phyloP scores from a whole-genome alignment of 2,329 filamentous ascomycete species.

The Biscogniauxia marginata region DNA sequence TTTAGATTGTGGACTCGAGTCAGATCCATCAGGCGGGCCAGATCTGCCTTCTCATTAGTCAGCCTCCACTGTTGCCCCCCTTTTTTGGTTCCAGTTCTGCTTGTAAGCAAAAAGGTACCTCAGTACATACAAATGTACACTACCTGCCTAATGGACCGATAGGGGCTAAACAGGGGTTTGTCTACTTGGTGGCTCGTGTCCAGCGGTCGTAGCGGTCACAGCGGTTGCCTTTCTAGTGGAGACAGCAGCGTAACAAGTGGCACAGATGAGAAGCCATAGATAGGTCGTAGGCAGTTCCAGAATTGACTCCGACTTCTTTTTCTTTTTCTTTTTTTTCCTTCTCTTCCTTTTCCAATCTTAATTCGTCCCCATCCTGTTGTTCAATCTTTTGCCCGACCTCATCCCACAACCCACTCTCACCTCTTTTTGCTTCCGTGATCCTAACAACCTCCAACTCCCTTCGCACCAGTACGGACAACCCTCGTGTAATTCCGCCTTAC shows the following conservation, averaged over 20 bases:
- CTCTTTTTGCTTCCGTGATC: not conserved
- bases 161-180: not conserved
- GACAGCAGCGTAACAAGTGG: not conserved
- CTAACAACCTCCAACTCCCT: too few relatives aligned
- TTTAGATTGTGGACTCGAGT: not conserved
- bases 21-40: not conserved
- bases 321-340: not conserved
- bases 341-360: not conserved
- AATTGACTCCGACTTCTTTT: conserved; percentile 9
- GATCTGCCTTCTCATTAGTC: not conserved
- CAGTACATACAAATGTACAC: too few relatives aligned
- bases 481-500: too few relatives aligned
- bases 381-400: too few relatives aligned
- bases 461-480: too few relatives aligned
- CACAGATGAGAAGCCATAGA: not conserved
- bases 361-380: not conserved
- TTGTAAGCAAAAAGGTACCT: too few relatives aligned
- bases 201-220: conserved; percentile 8
- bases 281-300: conserved; percentile 4
- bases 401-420: too few relatives aligned
- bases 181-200: conserved; percentile 4
- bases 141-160: too few relatives aligned
- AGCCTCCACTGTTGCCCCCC: not conserved
- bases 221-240: conserved; percentile 4
- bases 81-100: too few relatives aligned